These are phyloP conservation scores for Clohesyomyces aquaticus DNA, from an alignment of 495 filamentous ascomycete genomes.

Conservation along the genomic window DNA sequence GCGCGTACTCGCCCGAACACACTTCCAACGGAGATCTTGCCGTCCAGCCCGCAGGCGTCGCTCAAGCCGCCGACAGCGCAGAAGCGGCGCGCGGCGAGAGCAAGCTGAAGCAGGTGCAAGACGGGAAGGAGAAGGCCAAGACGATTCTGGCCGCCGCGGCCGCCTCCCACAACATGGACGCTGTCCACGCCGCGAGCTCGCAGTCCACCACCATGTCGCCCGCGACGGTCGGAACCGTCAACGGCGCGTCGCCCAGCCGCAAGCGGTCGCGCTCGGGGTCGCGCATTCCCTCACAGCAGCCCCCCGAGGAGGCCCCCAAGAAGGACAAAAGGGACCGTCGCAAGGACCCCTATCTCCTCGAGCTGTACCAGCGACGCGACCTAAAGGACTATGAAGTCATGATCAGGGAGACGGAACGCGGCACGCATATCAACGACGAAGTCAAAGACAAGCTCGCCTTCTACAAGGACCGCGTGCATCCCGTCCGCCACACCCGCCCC, in stretches of 20 bases:
- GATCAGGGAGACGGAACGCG: slow-evolving; percentile 49
- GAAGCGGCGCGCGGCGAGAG: slow-evolving; percentile 24
- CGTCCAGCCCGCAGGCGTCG: slow-evolving; percentile 27
- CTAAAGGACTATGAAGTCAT: slow-evolving; percentile 67
- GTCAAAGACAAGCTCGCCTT: slow-evolving; percentile 60
- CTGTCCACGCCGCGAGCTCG: slow-evolving; percentile 22
- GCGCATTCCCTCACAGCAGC: slow-evolving; percentile 43
- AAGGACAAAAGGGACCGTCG: slow-evolving; percentile 42
- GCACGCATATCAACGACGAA: slow-evolving; percentile 41
- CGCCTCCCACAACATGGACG: slow-evolving; percentile 40
- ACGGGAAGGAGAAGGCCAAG: slow-evolving; percentile 64
- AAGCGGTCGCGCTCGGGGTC: slow-evolving; percentile 67
- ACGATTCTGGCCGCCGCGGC: slow-evolving; percentile 60
- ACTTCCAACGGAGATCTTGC: slow-evolving; percentile 31
- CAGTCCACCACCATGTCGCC: slow-evolving; percentile 19
- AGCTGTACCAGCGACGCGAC: slow-evolving; percentile 80
- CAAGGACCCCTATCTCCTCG: slow-evolving; percentile 59
- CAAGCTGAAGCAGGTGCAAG: slow-evolving; percentile 54
- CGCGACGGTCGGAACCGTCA: slow-evolving; percentile 38
- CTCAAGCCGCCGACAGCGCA: slow-evolving; percentile 16
- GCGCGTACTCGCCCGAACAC: slow-evolving; percentile 28
- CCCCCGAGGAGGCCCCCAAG: slow-evolving; percentile 45
- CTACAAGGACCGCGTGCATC: slow-evolving; percentile 53
- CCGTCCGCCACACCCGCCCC: slow-evolving; percentile 59
- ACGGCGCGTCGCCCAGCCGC: slow-evolving; percentile 53